phyloP scores from a whole-genome alignment of 345 rosid genomes.

The Syzygium grande region DNA sequence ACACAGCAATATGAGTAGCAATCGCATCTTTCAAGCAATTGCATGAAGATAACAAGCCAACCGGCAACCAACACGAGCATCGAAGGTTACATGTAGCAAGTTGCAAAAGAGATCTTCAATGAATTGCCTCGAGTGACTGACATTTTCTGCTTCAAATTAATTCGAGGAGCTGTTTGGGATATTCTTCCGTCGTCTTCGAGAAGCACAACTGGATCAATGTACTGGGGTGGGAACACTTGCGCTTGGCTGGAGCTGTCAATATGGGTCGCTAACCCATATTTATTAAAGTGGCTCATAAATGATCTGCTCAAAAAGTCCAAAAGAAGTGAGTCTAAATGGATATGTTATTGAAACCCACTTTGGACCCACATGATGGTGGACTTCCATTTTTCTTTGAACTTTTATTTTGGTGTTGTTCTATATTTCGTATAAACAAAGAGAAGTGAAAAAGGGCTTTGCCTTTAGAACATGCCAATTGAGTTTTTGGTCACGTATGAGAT shows the following conservation, averaged over 20 bases:
- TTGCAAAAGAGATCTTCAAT: neutral
- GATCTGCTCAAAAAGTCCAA: too few relatives aligned
- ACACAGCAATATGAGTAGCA: neutral
- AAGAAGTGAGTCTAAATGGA: too few relatives aligned
- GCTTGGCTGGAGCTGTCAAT: neutral
- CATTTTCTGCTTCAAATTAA: conserved; percentile 23
- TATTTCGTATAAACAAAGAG: too few relatives aligned
- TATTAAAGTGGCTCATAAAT: too few relatives aligned
- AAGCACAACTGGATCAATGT: conserved; percentile 66
- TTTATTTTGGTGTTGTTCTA: too few relatives aligned
- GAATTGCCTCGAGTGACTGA: neutral
- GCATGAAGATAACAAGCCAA: neutral
- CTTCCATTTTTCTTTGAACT: too few relatives aligned
- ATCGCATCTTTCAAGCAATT: neutral
- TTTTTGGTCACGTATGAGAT: too few relatives aligned
- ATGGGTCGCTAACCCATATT: too few relatives aligned
- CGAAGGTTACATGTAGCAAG: neutral
- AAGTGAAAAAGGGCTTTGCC: too few relatives aligned
- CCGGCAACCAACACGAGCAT: neutral
- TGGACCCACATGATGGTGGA: too few relatives aligned
- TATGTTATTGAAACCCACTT: too few relatives aligned
- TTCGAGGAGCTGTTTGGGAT: conserved; percentile 49
- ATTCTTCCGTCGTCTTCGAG: conserved; percentile 88
- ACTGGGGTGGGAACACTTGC: conserved; percentile 38
- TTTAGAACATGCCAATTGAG: too few relatives aligned